Evolutionary conservation across 495 filamentous ascomycete genomes (phyloP).

Genomic region (Tuber calosporum): DNA sequence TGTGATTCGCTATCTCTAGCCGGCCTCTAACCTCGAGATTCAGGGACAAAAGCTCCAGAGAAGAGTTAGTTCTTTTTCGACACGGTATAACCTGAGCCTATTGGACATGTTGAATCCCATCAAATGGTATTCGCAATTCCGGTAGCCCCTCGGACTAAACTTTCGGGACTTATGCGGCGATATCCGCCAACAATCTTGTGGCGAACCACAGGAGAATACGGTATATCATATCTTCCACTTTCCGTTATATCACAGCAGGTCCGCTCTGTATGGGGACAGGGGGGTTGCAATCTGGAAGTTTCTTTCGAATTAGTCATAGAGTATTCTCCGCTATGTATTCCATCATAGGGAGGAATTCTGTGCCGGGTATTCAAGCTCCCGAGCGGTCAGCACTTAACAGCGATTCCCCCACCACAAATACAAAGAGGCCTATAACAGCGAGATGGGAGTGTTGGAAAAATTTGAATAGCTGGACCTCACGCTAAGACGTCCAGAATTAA

Average conservation of each 20-base stretch:
- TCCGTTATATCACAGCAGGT: neutral
- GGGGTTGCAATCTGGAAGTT: neutral
- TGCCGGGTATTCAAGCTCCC: too few species aligned
- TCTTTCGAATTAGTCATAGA: neutral
- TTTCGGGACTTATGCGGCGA: neutral
- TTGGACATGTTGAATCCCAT: neutral
- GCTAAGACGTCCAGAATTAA: neutral
- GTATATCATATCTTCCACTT: neutral
- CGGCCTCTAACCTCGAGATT: neutral
- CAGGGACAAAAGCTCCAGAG: neutral
- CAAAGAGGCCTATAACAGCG: neutral
- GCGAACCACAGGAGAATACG: neutral
- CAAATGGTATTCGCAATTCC: neutral
- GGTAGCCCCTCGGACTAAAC: neutral
- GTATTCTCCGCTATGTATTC: neutral
- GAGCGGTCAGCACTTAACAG: neutral
- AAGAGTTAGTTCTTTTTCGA: neutral
- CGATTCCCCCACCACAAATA: neutral
- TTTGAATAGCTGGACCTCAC: neutral
- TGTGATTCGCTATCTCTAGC: neutral
- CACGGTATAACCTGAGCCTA: neutral
- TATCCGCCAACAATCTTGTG: neutral
- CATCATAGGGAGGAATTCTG: neutral
- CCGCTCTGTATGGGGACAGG: neutral
- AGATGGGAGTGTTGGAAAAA: neutral